A percentile compares a stretch with the other conserved stretches of the same genome.
phyloP scores from a whole-genome alignment of 805 yeast species.

The Candida sonorensis region DNA sequence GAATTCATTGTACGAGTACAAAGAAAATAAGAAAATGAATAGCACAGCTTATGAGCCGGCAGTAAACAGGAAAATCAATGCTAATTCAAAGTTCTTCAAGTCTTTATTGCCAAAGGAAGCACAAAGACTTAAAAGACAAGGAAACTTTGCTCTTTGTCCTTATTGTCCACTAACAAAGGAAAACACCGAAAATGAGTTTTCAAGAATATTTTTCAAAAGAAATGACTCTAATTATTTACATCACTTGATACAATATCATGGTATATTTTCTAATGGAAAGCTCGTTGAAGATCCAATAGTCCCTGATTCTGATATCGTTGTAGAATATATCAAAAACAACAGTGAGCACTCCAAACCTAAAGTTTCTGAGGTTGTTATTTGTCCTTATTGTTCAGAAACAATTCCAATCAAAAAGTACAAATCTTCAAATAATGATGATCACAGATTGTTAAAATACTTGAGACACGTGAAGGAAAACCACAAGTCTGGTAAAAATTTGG shows the following conservation, averaged over 20 bases:
- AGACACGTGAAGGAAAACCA: slow-evolving; percentile 25
- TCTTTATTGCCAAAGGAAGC: background rate
- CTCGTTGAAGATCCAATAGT: slow-evolving; percentile 19
- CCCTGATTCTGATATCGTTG: slow-evolving; percentile 16
- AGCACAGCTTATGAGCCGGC: slow-evolving; percentile 16
- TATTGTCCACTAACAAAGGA: slow-evolving; percentile 18
- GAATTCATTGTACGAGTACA: slow-evolving; percentile 7
- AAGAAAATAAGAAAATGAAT: slow-evolving; percentile 13
- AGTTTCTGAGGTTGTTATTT: slow-evolving; percentile 22
- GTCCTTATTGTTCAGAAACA: slow-evolving; percentile 20
- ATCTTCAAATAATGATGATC: slow-evolving; percentile 11
- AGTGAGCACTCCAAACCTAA: too few species aligned
- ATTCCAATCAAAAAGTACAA: slow-evolving; percentile 17
- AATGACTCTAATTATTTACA: slow-evolving; percentile 26
- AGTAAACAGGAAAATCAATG: slow-evolving; percentile 13
- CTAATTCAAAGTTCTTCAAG: background rate
- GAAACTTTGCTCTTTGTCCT: slow-evolving; percentile 25
- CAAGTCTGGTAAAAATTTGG: slow-evolving; percentile 21
- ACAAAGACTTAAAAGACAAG: slow-evolving; percentile 10
- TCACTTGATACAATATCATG: slow-evolving; percentile 27
- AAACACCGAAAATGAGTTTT: slow-evolving; percentile 10
- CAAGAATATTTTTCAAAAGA: slow-evolving; percentile 19
- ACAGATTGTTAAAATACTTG: slow-evolving; percentile 21
- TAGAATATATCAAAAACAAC: too few species aligned
- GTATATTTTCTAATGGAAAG: slow-evolving; percentile 25